Conservation (phyloP, 2,329 filamentous ascomycete species). For the Cytospora piceae region DNA sequence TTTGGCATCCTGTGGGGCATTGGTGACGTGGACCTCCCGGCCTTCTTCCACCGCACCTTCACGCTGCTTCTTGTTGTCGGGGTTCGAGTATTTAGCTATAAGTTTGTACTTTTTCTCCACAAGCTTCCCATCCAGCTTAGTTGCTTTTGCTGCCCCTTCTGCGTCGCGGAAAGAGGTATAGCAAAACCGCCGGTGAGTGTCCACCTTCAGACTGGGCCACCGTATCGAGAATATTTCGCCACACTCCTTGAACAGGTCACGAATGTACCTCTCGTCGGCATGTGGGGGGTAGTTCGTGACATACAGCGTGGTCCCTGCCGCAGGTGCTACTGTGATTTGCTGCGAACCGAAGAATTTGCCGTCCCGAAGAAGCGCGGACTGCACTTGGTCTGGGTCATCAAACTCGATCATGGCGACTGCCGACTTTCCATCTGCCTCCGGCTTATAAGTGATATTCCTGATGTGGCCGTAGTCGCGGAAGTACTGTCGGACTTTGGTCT, state of each 20-base stretch:
- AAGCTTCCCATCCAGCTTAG: slow-evolving; percentile 70
- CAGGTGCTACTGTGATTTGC: slow-evolving; percentile 74
- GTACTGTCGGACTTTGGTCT: slow-evolving; percentile 80
- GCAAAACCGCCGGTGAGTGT: slow-evolving; percentile 88
- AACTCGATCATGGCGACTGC: slow-evolving; percentile 84
- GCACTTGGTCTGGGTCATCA: slow-evolving; percentile 75
- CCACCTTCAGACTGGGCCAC: slow-evolving; percentile 88
- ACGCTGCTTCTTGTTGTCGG: slow-evolving; percentile 74
- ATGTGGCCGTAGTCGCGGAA: slow-evolving; percentile 90
- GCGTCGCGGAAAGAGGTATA: slow-evolving; percentile 85
- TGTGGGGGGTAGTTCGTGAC: slow-evolving; percentile 86
- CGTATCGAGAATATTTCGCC: slow-evolving; percentile 85
- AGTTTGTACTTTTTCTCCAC: slow-evolving; percentile 72
- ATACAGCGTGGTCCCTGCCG: slow-evolving; percentile 80
- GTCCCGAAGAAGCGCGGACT: slow-evolving; percentile 79
- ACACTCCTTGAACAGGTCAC: slow-evolving; percentile 70
- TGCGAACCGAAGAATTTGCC: slow-evolving; percentile 77
- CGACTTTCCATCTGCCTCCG: slow-evolving; percentile 62
- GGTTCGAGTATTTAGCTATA: slow-evolving; percentile 82
- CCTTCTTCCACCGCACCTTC: slow-evolving; percentile 83
- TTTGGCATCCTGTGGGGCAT: slow-evolving; percentile 63
- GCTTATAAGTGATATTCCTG: slow-evolving; percentile 72
- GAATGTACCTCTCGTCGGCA: slow-evolving; percentile 72
- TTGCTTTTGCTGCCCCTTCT: slow-evolving; percentile 71
- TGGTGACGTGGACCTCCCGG: slow-evolving; percentile 79